Percentiles rank a stretch among this genome's conserved stretches.
Evolutionary conservation across 768 basidiomycete genomes (phyloP).

Genomic region (Suillus plorans): DNA sequence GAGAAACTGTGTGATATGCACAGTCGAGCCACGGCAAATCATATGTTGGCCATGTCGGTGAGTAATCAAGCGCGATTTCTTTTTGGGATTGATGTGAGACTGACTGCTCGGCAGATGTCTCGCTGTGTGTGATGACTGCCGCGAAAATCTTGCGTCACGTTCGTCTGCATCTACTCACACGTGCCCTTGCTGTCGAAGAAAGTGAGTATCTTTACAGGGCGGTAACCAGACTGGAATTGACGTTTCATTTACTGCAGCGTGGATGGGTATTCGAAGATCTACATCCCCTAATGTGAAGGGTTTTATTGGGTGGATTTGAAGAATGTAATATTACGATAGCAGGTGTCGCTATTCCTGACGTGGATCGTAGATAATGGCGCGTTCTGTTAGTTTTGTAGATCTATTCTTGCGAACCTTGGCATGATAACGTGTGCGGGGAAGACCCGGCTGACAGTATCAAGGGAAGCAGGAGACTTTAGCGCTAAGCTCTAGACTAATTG

Average conservation of each 20-base stretch:
- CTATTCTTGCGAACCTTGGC: not conserved
- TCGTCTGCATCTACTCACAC: slow-evolving; percentile 47
- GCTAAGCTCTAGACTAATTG: no score
- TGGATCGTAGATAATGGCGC: not conserved
- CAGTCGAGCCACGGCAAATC: slow-evolving; percentile 62
- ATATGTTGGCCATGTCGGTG: slow-evolving; percentile 88
- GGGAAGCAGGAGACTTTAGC: no score
- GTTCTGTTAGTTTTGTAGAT: not conserved
- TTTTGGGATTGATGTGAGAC: slow-evolving; percentile 2
- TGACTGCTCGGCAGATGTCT: slow-evolving; percentile 38
- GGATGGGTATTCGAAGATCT: slow-evolving; percentile 36
- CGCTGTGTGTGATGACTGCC: slow-evolving; percentile 53
- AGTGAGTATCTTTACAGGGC: slow-evolving; percentile 30
- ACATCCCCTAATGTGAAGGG: slow-evolving; percentile 22
- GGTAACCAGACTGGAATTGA: slow-evolving; percentile 6
- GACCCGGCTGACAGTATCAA: no score
- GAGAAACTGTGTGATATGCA: slow-evolving; percentile 69
- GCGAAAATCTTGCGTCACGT: slow-evolving; percentile 52
- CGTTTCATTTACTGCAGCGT: slow-evolving; percentile 18
- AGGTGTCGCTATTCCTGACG: not conserved
- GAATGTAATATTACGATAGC: not conserved
- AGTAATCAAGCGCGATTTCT: slow-evolving; percentile 16
- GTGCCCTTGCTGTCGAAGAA: slow-evolving; percentile 51
- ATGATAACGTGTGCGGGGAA: not conserved
- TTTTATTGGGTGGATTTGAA: not conserved